Evolutionary conservation across 306 rosid species (phyloP).

Genomic region (Cicer cuneatum): DNA sequence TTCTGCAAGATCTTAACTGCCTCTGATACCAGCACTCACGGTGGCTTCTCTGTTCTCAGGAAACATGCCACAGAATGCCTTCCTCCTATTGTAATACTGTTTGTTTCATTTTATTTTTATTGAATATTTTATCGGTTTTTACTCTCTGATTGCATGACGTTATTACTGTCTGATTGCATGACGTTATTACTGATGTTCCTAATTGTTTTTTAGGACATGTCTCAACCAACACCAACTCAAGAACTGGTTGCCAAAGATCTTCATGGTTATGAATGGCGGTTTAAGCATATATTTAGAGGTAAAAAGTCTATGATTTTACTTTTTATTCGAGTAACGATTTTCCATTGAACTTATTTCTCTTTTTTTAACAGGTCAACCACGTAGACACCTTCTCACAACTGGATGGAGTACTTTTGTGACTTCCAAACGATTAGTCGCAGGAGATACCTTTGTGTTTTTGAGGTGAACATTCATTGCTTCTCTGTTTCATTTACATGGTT

Average conservation of each 20-base stretch:
- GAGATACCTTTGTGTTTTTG: conserved; percentile 90
- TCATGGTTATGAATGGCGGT: conserved; percentile 94
- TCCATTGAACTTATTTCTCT: conserved; percentile 27
- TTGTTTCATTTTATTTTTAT: neutral
- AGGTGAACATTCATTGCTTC: conserved; percentile 51
- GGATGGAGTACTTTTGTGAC: conserved; percentile 99
- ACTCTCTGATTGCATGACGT: neutral
- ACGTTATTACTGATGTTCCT: conserved; percentile 1
- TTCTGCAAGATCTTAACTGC: conserved; percentile 92
- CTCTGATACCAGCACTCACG: conserved; percentile 97
- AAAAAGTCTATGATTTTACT: conserved; percentile 32
- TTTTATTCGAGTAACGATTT: conserved; percentile 17
- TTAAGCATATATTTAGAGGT: conserved; percentile 97
- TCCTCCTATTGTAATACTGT: conserved; percentile 74
- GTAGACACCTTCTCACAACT: conserved; percentile 93
- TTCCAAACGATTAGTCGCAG: conserved; percentile 89
- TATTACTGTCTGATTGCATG: neutral
- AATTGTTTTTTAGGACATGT: conserved; percentile 67
- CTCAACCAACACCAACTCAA: conserved; percentile 87
- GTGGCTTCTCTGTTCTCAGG: conserved; percentile 92
- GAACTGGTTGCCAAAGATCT: conserved; percentile 93
- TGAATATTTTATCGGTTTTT: conserved; percentile 18
- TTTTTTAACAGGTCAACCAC: conserved; percentile 83
- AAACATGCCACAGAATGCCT: conserved; percentile 96
- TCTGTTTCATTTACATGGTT: conserved; percentile 20